A percentile compares a stretch with the other conserved stretches of the same genome.
Conservation (phyloP, 805 yeast species). For the Isabelozyma rhagii region DNA sequence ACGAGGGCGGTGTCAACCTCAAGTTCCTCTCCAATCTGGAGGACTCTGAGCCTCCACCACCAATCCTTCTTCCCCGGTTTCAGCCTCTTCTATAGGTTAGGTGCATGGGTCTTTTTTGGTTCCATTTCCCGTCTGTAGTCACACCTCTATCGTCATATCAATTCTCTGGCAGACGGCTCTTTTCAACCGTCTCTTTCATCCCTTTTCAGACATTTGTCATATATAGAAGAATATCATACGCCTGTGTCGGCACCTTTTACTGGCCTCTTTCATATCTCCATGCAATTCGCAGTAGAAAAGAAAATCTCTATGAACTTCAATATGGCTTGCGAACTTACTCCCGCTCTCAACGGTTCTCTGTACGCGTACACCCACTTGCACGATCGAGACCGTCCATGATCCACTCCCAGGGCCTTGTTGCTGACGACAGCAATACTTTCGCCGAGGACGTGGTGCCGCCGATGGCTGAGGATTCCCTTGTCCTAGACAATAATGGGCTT, state of each 20-base stretch:
- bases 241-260: neutral
- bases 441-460: too few relatives aligned
- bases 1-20: conserved; percentile 4
- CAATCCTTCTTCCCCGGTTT: conserved; percentile 9
- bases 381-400: neutral
- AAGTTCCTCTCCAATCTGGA: conserved; percentile 19
- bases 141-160: too few relatives aligned
- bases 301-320: neutral
- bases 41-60: conserved; percentile 14
- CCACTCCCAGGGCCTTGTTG: neutral
- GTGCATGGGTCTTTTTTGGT: neutral
- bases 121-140: neutral
- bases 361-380: too few relatives aligned
- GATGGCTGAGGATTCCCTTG: too few relatives aligned
- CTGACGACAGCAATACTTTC: too few relatives aligned
- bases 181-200: too few relatives aligned
- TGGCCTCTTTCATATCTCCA: neutral
- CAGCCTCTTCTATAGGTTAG: neutral
- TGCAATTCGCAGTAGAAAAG: neutral
- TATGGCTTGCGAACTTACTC: neutral
- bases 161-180: too few relatives aligned
- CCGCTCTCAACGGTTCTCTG: neutral
- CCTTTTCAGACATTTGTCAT: too few relatives aligned
- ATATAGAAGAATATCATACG: too few relatives aligned
- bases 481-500: neutral